Evolutionary conservation across 805 yeast genomes (phyloP).

Genomic region (Kodamaea sagamina): DNA sequence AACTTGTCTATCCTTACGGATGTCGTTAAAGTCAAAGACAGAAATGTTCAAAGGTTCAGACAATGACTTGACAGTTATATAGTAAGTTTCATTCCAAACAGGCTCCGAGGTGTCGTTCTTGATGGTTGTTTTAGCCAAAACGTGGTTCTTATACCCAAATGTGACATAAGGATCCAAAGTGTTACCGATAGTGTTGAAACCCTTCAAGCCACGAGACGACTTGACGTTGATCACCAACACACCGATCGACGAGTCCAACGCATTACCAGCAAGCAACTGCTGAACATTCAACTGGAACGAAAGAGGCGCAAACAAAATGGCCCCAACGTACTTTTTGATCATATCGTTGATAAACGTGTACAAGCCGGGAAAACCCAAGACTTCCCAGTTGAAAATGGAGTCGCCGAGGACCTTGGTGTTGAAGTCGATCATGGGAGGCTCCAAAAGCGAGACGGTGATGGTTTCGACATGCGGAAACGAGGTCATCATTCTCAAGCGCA

Average conservation of each 20-base stretch:
- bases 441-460: slow-evolving; percentile 78
- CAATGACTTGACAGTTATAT: slow-evolving; percentile 68
- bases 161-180: slow-evolving; percentile 89
- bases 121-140: slow-evolving; percentile 67
- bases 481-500: slow-evolving; percentile 85
- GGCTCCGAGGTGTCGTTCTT: slow-evolving; percentile 71
- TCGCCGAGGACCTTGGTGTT: slow-evolving; percentile 75
- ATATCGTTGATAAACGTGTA: slow-evolving; percentile 79
- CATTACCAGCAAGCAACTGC: slow-evolving; percentile 82
- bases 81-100: slow-evolving; percentile 78
- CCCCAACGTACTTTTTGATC: slow-evolving; percentile 85
- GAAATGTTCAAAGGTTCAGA: slow-evolving; percentile 80
- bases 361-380: slow-evolving; percentile 84
- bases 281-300: slow-evolving; percentile 92
- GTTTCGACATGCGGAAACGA: slow-evolving; percentile 94
- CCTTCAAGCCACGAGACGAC: slow-evolving; percentile 66
- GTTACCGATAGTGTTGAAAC: slow-evolving; percentile 68
- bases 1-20: slow-evolving; percentile 74
- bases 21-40: slow-evolving; percentile 75
- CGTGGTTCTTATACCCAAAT: slow-evolving; percentile 59
- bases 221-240: slow-evolving; percentile 70
- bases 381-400: slow-evolving; percentile 81
- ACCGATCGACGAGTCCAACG: slow-evolving; percentile 81
- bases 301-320: slow-evolving; percentile 84
- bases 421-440: slow-evolving; percentile 88